Evolutionary conservation across 768 basidiomycete species (phyloP).

Genomic region (Suillus variegatus): DNA sequence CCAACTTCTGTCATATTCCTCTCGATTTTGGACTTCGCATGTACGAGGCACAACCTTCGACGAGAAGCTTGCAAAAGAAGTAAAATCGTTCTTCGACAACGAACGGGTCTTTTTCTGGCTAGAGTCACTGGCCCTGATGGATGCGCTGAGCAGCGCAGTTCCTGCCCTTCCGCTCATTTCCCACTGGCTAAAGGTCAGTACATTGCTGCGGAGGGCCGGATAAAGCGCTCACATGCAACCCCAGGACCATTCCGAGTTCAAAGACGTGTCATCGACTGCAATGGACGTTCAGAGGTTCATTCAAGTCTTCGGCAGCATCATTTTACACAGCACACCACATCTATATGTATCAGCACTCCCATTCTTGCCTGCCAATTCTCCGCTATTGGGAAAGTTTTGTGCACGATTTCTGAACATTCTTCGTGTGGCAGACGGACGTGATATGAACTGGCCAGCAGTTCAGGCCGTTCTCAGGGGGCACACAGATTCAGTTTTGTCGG

Average conservation of each 20-base stretch:
- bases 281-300: slow-evolving; percentile 17
- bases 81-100: slow-evolving; percentile 2
- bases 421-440: too few species aligned
- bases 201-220: not conserved
- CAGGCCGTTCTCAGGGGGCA: too few species aligned
- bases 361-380: slow-evolving; percentile 9
- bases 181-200: not conserved
- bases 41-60: slow-evolving; percentile 2
- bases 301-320: slow-evolving; percentile 11
- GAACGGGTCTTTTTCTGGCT: slow-evolving; percentile 13
- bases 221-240: not conserved
- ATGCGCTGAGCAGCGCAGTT: not conserved
- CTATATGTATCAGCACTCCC: slow-evolving; percentile 27
- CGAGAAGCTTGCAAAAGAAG: not conserved
- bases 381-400: too few species aligned
- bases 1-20: slow-evolving; percentile 15
- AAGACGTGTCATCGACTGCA: not conserved
- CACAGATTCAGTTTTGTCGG: too few species aligned
- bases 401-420: too few species aligned
- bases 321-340: slow-evolving; percentile 21
- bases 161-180: not conserved
- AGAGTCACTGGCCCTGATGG: not conserved
- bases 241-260: slow-evolving; percentile 1
- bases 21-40: slow-evolving; percentile 15
- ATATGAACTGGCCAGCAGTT: too few species aligned